A percentile compares a stretch with the other conserved stretches of the same genome.
Conservation (phyloP, 495 filamentous ascomycete genomes). For the Penicillium nucicola region DNA sequence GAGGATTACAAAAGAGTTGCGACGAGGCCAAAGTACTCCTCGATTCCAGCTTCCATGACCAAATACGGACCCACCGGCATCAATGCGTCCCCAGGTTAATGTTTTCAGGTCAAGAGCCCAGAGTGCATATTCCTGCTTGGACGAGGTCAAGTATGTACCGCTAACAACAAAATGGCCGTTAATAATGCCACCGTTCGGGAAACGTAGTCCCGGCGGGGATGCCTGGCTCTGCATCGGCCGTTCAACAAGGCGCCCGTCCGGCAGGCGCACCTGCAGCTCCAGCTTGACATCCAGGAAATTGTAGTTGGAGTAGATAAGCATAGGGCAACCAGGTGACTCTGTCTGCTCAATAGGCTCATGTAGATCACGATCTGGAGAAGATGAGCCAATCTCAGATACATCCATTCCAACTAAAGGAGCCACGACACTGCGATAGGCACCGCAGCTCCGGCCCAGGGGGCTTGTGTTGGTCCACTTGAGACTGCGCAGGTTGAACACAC, state of each 20-base stretch:
- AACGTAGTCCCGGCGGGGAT: slow-evolving; percentile 86
- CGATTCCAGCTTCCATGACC: slow-evolving; percentile 96
- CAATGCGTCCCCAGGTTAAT: slow-evolving; percentile 90
- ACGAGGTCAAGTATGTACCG: slow-evolving; percentile 93
- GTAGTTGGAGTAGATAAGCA: slow-evolving; percentile 99
- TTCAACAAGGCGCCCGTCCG: slow-evolving; percentile 82
- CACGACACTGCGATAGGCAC: slow-evolving; percentile 93
- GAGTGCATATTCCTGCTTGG: slow-evolving; percentile 95
- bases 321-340: slow-evolving; percentile 64
- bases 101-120: slow-evolving; percentile 91
- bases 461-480: slow-evolving; percentile 91
- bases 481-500: slow-evolving; percentile 95
- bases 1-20: slow-evolving; percentile 92
- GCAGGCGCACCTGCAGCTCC: slow-evolving; percentile 81
- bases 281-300: slow-evolving; percentile 97
- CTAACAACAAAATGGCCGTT: slow-evolving; percentile 95
- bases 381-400: slow-evolving; percentile 67
- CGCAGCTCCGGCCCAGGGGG: slow-evolving; percentile 81
- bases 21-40: slow-evolving; percentile 84
- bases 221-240: slow-evolving; percentile 83
- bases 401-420: slow-evolving; percentile 71
- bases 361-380: slow-evolving; percentile 33
- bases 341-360: slow-evolving; percentile 36
- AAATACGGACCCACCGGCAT: slow-evolving; percentile 91
- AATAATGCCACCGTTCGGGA: slow-evolving; percentile 92